These are phyloP conservation scores for Mrakia frigida DNA, from an alignment of 768 basidiomycete species.

Conservation along the genomic window DNA sequence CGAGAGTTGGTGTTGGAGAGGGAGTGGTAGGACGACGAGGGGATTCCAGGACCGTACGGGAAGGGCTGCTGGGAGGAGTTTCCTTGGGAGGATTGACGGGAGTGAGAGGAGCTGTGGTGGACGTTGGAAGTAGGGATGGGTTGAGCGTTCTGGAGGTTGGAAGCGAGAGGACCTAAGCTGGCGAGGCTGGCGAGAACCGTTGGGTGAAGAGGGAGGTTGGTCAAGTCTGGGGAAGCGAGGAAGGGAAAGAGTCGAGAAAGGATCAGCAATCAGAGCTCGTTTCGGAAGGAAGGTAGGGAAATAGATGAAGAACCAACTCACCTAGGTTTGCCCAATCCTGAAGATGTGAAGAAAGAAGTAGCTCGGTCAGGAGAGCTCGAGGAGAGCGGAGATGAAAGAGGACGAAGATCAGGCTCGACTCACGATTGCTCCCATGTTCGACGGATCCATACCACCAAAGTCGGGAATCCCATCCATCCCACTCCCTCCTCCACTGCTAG, in stretches of 20 bases:
- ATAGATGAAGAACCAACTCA: background rate
- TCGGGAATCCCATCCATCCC: background rate
- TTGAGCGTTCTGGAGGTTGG: background rate
- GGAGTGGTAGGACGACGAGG: conserved; percentile 2
- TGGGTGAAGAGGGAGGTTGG: conserved; percentile 16
- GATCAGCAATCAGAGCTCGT: background rate
- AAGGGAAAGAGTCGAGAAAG: background rate
- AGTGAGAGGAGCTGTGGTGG: background rate
- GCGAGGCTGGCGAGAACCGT: conserved; percentile 20
- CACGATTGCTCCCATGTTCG: background rate
- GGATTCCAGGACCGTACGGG: background rate
- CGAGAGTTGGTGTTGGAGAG: background rate
- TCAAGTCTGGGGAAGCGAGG: conserved; percentile 4
- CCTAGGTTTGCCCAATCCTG: background rate
- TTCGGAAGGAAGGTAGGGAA: background rate
- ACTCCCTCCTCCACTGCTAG: background rate
- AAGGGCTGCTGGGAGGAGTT: background rate
- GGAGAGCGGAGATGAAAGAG: background rate
- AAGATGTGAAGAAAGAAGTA: background rate
- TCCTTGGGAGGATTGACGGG: background rate
- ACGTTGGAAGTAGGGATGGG: background rate
- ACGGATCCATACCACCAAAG: conserved; percentile 12
- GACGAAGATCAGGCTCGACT: background rate
- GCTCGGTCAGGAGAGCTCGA: background rate
- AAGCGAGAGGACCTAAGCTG: conserved; percentile 4